Evolutionary conservation across 306 rosid species (phyloP).

Genomic region (Datisca glomerata): DNA sequence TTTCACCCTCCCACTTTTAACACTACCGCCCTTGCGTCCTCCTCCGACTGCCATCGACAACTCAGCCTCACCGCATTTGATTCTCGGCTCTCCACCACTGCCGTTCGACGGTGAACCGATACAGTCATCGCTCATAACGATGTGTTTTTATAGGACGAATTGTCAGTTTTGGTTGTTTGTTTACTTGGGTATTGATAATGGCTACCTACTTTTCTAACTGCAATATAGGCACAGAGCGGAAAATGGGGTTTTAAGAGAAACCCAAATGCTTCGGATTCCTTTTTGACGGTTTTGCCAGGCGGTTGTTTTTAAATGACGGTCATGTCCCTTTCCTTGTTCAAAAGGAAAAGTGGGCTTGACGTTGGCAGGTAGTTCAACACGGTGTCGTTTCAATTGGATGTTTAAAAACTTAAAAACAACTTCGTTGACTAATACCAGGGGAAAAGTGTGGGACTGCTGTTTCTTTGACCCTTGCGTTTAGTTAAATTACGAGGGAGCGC

Average conservation of each 20-base stretch:
- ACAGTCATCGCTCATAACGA: constrained; percentile 4
- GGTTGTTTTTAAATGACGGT: constrained; percentile 7
- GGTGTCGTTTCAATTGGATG: constrained; percentile 3
- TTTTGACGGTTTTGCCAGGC: neutral
- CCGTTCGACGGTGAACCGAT: neutral
- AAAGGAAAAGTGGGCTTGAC: neutral
- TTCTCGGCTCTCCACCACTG: neutral
- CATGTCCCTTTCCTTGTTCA: neutral
- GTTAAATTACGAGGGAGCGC: too few species aligned
- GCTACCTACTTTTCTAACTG: constrained; percentile 19
- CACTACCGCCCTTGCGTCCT: neutral
- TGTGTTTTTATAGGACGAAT: constrained; percentile 10
- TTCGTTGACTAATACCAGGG: too few species aligned
- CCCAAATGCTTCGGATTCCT: constrained; percentile 3
- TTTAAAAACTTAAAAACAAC: too few species aligned
- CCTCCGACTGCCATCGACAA: neutral
- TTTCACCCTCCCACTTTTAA: constrained; percentile 28
- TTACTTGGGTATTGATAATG: neutral
- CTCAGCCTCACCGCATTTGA: constrained; percentile 8
- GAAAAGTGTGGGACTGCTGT: too few species aligned
- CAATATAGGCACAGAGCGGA: neutral
- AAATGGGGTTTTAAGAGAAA: neutral
- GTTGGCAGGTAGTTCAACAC: neutral
- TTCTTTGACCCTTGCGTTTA: too few species aligned
- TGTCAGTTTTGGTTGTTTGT: constrained; percentile 11